Base-by-base conservation (phyloP, 805 yeast genomes). In the Teunomyces aglyptinius region DNA sequence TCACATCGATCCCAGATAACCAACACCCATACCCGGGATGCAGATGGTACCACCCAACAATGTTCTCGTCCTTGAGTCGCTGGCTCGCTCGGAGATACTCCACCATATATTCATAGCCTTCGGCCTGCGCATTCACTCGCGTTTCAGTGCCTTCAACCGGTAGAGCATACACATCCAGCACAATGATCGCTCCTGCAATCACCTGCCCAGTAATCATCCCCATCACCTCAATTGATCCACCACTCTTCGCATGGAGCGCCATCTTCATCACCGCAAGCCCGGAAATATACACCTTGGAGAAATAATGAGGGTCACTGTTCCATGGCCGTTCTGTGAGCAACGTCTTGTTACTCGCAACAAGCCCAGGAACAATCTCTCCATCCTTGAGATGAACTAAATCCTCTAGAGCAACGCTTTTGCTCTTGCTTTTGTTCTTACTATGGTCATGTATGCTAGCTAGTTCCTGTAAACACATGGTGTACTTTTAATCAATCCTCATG, bases 21-120 rank as follows among this genome's bases (percentile, higher is more conserved):
- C 97, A 92, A 63, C 97, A 91, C 29, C 99, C 99, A 65, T 92
- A 94, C 13, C 99, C 99, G 4, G 99, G 99, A 70, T 94, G 99
- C 11, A 98, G 91, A 65, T 94, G 99, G 73, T 94, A 92, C 99
- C 99, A 92, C 7, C 99, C 99, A 12, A 94, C 88, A 18, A 92
- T 86, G 54, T 86, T 78, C 51, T 86, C 77, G n/a, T 60, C 52
- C 1, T 80, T 80, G 15, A 75, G 68, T 20, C 69, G 64, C 58
- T 79, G 78, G 50, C 80, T 63, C 35, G 75, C 70, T 45, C 83
- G 83, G 43, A 87, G 69, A 63, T 87, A 90, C 49, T 82, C 84
- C 1, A 91, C 94, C 96, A 94, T 91, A 62, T 85, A 94, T 63
- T 92, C 98, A 64, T 91, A 91, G 0, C 95, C 96, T 59, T 92